These are phyloP conservation scores for Biscogniauxia marginata DNA, from an alignment of 2,329 filamentous ascomycete genomes.

Conservation along the genomic window DNA sequence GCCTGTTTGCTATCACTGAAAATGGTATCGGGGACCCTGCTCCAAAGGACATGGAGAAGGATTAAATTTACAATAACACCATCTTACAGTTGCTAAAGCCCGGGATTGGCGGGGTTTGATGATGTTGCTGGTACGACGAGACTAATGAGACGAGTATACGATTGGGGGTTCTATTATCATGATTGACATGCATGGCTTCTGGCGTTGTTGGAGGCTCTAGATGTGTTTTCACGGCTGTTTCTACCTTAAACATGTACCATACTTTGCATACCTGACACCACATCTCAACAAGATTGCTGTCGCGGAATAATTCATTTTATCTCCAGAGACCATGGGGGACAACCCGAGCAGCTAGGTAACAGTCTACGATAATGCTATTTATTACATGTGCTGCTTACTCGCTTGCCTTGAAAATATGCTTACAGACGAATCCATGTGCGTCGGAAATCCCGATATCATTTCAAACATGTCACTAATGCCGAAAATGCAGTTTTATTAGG, in stretches of 20 bases:
- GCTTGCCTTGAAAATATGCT: no score
- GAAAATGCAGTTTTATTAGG: background rate
- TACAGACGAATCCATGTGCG: no score
- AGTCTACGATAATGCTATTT: no score
- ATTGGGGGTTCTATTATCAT: slow-evolving; percentile 9
- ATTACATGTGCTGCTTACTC: no score
- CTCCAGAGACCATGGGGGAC: background rate
- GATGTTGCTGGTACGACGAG: background rate
- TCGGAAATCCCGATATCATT: no score
- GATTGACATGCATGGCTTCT: slow-evolving; percentile 22
- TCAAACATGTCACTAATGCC: no score
- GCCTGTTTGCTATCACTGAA: slow-evolving; percentile 93
- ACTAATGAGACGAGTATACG: slow-evolving; percentile 17
- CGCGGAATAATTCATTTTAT: background rate
- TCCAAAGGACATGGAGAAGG: slow-evolving; percentile 90
- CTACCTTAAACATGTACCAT: slow-evolving; percentile 1
- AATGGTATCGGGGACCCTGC: slow-evolving; percentile 95
- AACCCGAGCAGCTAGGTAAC: no score
- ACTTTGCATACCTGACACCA: slow-evolving; percentile 4
- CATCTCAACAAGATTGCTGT: background rate
- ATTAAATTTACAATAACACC: slow-evolving; percentile 15
- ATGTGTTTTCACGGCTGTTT: slow-evolving; percentile 3
- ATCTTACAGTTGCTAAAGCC: background rate
- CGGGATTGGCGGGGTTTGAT: background rate
- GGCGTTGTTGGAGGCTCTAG: slow-evolving; percentile 15